Conservation (phyloP, 768 basidiomycete species). For the Russula emetica region DNA sequence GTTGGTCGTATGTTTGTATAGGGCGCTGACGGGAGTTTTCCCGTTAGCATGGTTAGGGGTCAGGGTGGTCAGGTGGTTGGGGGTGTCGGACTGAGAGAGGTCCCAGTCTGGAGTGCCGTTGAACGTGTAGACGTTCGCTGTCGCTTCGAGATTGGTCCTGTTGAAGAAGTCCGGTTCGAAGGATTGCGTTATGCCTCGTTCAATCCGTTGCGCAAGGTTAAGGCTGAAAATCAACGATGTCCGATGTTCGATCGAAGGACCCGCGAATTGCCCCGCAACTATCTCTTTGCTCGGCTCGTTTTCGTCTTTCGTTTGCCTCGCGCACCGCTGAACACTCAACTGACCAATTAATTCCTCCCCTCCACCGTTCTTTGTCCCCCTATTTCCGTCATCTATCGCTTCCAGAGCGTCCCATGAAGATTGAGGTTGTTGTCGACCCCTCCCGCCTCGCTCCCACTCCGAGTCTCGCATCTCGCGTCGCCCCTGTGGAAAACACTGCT, state of each 20-base stretch:
- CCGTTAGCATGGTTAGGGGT: slow-evolving; percentile 17
- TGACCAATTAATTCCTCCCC: slow-evolving; percentile 39
- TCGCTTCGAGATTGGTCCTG: slow-evolving; percentile 26
- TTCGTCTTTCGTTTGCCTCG: slow-evolving; percentile 33
- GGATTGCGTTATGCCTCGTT: slow-evolving; percentile 8
- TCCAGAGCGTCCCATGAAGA: slow-evolving; percentile 96
- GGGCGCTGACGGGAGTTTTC: slow-evolving; percentile 11
- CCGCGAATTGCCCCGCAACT: slow-evolving; percentile 24
- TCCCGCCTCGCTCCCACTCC: slow-evolving; percentile 55
- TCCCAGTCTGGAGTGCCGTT: slow-evolving; percentile 23
- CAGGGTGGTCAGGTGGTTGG: slow-evolving; percentile 21
- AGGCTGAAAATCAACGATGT: slow-evolving; percentile 24
- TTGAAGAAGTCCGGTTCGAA: slow-evolving; percentile 26
- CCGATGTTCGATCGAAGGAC: slow-evolving; percentile 19
- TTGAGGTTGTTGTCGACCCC: slow-evolving; percentile 94
- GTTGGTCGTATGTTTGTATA: background rate
- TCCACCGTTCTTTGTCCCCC: slow-evolving; percentile 28
- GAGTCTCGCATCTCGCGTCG: slow-evolving; percentile 79
- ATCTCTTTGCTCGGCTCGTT: slow-evolving; percentile 27
- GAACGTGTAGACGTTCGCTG: slow-evolving; percentile 26
- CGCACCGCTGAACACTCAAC: slow-evolving; percentile 35
- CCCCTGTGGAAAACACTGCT: slow-evolving; percentile 55
- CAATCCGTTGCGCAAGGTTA: slow-evolving; percentile 22
- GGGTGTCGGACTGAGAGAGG: slow-evolving; percentile 27
- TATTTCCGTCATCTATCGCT: slow-evolving; percentile 30